Base-by-base conservation (phyloP, 2,329 filamentous ascomycete species). In the Trichoderma hamatum region DNA sequence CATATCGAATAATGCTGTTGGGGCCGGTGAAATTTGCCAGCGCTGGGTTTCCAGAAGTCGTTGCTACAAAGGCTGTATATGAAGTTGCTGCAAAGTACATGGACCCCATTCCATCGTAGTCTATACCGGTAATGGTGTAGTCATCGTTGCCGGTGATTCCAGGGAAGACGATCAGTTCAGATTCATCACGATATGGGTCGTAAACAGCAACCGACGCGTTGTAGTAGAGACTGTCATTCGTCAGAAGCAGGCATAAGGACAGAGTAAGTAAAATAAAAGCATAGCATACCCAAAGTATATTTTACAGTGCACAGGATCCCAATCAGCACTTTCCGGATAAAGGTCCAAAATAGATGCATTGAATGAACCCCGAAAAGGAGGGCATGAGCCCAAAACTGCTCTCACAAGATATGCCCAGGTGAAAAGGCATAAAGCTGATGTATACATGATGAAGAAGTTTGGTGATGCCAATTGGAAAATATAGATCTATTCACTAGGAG, bases 61-160 rank as follows among this genome's bases (percentile, higher is more conserved):
- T 60, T 43, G 56, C 56, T 3, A 28, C 21, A n/a, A 60, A 60
- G 2, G 56, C 56, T 13, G 56, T 60, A n/a, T 60, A 60, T 5
- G 56, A 60, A 60, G 56, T 60, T 3, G 56, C 56, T 39, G 56
- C 56, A 16, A 60, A 60, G 24, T 60, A 60, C 34, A 60, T 60
- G 10, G 56, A 60, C 1, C 56, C 56, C 34, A 43, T 60, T 28
- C 56, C 56, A n/a, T 60, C 56, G 24, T 60, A 60, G 56, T 60
- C 56, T n/a, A 60, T 43, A n/a, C 56, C 56, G 3, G 56, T 60
- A 43, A 60, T 60, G 34, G 56, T 43, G 10, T 60, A 60, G 11
- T 60, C 56, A 2, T 43, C 34, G n/a, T 60, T 60, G 34, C 56
- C 56, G 1, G 56, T 60, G 24, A 60, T 60, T 60, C 56, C 24